phyloP scores from a whole-genome alignment of 805 yeast species.

The Saccharomycopsis sp. region DNA sequence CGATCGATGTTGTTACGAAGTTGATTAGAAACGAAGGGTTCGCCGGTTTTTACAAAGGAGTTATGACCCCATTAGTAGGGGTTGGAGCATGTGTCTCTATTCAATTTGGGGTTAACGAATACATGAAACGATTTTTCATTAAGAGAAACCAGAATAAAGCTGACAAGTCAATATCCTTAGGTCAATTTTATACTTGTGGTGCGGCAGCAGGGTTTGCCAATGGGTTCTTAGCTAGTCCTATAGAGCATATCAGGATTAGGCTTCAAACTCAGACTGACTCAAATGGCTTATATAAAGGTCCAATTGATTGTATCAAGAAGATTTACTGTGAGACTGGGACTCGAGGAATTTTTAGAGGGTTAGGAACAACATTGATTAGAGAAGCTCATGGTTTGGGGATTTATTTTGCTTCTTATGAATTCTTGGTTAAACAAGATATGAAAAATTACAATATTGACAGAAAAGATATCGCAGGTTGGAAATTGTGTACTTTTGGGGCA shows the following conservation, averaged over 20 bases:
- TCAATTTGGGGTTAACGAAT: constrained; percentile 92
- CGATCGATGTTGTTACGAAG: constrained; percentile 69
- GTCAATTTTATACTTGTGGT: constrained; percentile 78
- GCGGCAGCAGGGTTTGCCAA: constrained; percentile 90
- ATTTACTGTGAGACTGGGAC: constrained; percentile 49
- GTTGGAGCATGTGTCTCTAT: constrained; percentile 98
- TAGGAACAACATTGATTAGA: constrained; percentile 74
- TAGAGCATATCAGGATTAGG: constrained; percentile 91
- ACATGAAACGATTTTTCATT: constrained; percentile 74
- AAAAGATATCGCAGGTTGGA: constrained; percentile 79
- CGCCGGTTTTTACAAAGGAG: constrained; percentile 85
- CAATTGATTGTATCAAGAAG: constrained; percentile 61
- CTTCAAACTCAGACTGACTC: constrained; percentile 71
- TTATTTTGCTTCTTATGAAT: constrained; percentile 88
- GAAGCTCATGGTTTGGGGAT: constrained; percentile 86
- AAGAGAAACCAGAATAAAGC: constrained; percentile 34
- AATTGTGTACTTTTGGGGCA: constrained; percentile 83
- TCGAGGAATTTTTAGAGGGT: constrained; percentile 67
- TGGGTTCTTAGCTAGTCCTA: constrained; percentile 84
- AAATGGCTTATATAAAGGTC: constrained; percentile 55
- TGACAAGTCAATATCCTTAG: constrained; percentile 38
- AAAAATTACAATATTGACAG: constrained; percentile 41
- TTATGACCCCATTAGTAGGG: constrained; percentile 87
- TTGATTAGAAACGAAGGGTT: constrained; percentile 77
- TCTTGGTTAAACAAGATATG: constrained; percentile 64